Percentiles rank a stretch among this genome's conserved stretches.
Evolutionary conservation across 352 stramenopile species (phyloP).

Genomic region (Plasmopara muralis): DNA sequence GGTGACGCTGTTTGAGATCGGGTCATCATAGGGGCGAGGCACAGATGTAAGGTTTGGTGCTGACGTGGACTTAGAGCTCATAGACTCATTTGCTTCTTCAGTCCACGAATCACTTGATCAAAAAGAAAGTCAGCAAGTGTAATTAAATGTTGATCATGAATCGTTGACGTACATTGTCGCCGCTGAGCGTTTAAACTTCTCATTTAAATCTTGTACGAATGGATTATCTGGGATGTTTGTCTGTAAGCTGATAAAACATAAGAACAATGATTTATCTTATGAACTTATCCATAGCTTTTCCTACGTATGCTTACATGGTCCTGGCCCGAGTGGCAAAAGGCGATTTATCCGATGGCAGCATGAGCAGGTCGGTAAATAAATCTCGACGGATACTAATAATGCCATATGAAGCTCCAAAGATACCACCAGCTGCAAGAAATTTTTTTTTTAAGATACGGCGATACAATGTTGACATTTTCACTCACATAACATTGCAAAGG

Average conservation of each 20-base stretch:
- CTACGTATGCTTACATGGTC: conserved; percentile 28
- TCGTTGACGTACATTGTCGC: conserved; percentile 33
- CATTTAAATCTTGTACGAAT: conserved; percentile 47
- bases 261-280: conserved; percentile 4
- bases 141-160: neutral
- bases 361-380: conserved; percentile 62
- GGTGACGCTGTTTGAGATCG: conserved; percentile 15
- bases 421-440: conserved; percentile 32
- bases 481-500: conserved; percentile 38
- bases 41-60: conserved; percentile 4
- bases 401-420: conserved; percentile 60
- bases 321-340: conserved; percentile 50
- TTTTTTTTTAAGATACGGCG: neutral
- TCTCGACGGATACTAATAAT: conserved; percentile 61
- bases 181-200: conserved; percentile 40
- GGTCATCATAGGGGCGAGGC: conserved; percentile 12
- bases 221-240: conserved; percentile 37
- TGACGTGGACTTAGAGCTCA: conserved; percentile 11
- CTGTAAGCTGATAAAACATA: conserved; percentile 25
- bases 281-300: neutral
- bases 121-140: conserved; percentile 1
- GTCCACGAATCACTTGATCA: conserved; percentile 45
- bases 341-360: conserved; percentile 56
- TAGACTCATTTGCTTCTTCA: conserved; percentile 9
- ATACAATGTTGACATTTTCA: conserved; percentile 1